phyloP scores from a whole-genome alignment of 208 protist species.

The Porcisia deanei region DNA sequence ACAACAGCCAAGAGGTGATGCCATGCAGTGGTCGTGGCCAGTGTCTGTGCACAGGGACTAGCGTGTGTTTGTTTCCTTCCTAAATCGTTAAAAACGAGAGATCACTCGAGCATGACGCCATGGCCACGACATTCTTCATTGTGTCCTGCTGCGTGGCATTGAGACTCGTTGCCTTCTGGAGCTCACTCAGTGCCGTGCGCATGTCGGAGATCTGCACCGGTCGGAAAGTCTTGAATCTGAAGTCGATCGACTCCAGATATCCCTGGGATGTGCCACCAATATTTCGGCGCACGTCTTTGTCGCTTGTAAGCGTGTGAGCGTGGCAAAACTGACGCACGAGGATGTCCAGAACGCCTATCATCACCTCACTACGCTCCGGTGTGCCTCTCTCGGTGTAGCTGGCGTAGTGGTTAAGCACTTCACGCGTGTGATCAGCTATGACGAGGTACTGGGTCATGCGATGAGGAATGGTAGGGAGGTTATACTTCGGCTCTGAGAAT shows the following conservation, averaged over 20 bases:
- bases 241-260: conserved; percentile 12
- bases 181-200: conserved; percentile 11
- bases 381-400: conserved; percentile 9
- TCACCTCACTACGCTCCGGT: conserved; percentile 17
- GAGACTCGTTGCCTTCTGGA: conserved; percentile 11
- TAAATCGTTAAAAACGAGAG: conserved; percentile 18
- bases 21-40: too few relatives aligned
- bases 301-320: conserved; percentile 14
- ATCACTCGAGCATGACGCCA: conserved; percentile 21
- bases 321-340: conserved; percentile 37
- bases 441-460: conserved; percentile 30
- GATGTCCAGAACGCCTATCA: conserved; percentile 27
- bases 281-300: conserved; percentile 12
- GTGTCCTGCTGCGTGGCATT: conserved; percentile 8
- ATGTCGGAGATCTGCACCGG: conserved; percentile 6
- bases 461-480: conserved; percentile 17
- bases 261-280: neutral
- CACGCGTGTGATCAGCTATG: conserved; percentile 3
- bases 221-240: conserved; percentile 10
- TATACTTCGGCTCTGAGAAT: conserved; percentile 13
- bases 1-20: neutral
- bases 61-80: neutral
- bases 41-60: neutral
- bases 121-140: neutral
- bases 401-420: conserved; percentile 9